Base-by-base conservation (phyloP, 208 protist genomes). In the Crithidia mellificae region DNA sequence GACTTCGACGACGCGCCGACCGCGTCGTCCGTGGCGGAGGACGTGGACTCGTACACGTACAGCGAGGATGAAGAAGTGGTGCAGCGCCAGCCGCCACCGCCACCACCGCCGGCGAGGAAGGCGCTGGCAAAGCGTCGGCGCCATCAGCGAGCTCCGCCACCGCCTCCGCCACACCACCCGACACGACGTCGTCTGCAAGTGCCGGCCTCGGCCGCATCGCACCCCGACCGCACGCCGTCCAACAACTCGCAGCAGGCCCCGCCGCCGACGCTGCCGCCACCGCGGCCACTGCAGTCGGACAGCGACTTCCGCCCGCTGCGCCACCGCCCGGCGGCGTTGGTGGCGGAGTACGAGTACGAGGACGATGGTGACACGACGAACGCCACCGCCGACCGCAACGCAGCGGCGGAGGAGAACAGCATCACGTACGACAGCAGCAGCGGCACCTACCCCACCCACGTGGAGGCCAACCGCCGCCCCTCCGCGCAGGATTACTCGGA, bases 231-330 rank as follows among this genome's bases (percentile, higher is more conserved):
- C 30, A 53, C 58, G 1, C 58, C 44, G 12, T 64, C 58, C 0
- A 34, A 27, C 7, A 30, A 30, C n/a, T 64, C 44, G 2, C 58
- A 64, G 30, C 58, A 53, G 58, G 58, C 44, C 3, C 63, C 63
- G n/a, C 63, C 63, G n/a, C 63, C 38, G 22, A 69, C 34, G 63
- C 41, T 36, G 63, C 63, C 54, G 0, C 63, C 63, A 46, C 64
- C 39, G 44, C 47, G 30, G 19, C 39, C 38, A 20, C 46, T 61
- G 29, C 53, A 32, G 19, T 22, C 39, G 6, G 32, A 52, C 38
- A 32, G 39, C 64, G 20, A 27, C 41, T 46, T 68, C 63, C 22
- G 29, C 8, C 9, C 38, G n/a, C 8, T 50, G 17, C 52, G 17
- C 32, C 52, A 50, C 19, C 34, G 34, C n/a, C n/a, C n/a, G n/a